A percentile compares a stretch with the other conserved stretches of the same genome.
These are phyloP conservation scores for Dionaea muscipula DNA, from an alignment of 179 eudicot genomes.

Conservation along the genomic window DNA sequence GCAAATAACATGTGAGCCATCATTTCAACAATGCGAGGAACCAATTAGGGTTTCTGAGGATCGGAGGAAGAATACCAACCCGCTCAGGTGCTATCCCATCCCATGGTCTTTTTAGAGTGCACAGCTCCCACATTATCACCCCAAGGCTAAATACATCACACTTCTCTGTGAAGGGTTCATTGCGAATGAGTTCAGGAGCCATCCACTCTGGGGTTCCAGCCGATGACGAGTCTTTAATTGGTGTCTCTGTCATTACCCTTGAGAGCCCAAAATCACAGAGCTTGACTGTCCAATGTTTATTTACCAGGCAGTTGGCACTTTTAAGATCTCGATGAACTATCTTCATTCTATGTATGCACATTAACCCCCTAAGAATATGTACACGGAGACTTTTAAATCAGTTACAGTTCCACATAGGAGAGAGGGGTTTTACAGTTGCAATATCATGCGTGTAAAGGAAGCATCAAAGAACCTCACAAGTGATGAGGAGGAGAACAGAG, in stretches of 20 bases:
- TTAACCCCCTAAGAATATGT: conserved; percentile 81
- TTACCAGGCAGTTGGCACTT: conserved; percentile 94
- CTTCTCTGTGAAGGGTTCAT: conserved; percentile 82
- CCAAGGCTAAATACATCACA: conserved; percentile 96
- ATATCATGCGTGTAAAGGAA: too few species aligned
- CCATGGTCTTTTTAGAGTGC: conserved; percentile 86
- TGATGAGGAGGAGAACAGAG: background rate
- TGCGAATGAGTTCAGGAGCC: conserved; percentile 96
- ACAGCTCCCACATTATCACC: conserved; percentile 96
- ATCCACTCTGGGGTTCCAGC: conserved; percentile 99
- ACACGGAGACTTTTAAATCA: too few species aligned
- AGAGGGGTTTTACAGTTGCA: too few species aligned
- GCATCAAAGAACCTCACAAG: conserved; percentile 1
- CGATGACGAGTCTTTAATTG: conserved; percentile 51
- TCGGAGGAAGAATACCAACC: conserved; percentile 26
- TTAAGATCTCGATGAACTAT: conserved; percentile 85
- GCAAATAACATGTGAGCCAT: background rate
- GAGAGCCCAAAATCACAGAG: conserved; percentile 94
- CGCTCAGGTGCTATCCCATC: conserved; percentile 73
- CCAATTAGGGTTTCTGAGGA: background rate
- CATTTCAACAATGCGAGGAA: background rate
- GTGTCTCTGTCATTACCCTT: conserved; percentile 41
- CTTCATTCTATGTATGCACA: conserved; percentile 96
- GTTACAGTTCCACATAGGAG: too few species aligned
- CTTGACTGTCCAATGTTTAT: conserved; percentile 87